Base-by-base conservation (phyloP, 225 moss, liverwort and hornwort genomes). In the Physcomitrium patens region DNA sequence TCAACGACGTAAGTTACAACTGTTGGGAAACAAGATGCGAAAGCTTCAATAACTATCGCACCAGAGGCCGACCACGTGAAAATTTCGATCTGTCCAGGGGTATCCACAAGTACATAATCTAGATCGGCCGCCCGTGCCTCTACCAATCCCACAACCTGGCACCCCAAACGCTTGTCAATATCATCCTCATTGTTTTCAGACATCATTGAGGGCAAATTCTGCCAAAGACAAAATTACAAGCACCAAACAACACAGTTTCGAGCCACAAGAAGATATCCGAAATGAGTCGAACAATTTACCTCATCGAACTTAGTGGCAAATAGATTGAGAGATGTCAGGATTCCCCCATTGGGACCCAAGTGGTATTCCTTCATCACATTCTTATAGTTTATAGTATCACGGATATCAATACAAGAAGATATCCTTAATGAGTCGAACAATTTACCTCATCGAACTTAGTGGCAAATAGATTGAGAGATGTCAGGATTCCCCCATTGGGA, bases 1-100 rank as follows among this genome's bases (percentile, higher is more conserved):
- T 97, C 97, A 22, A 97, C 81, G 56, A 97, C 91, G 63, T 93
- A 97, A n/a, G 83, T 79, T 10, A 97, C 90, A 61, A 97, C 90
- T 1, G 94, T 94, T 2, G 97, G 97, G 76, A 97, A 97, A 18
- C 90, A 93, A 12, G 97, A 97, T 42, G 97, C 94, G 63, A 97
- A 94, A 14, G 94, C 87, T 78, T 97, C 97, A 61, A 92, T 86
- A 18, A 97, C 81, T 9, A 97, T 94, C 43, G 93, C 83, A 68
- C 97, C 94, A 13, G 97, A 97, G 7, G 97, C 94, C 45, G 94
- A 97, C 94, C 94, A 97, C 6, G 97, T 97, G 71, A 97, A 97
- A 42, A 97, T 97, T 62, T 97, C 94, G 69, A 97, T 97, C 72
- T 97, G 97, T 63, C 97, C 97, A 8, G 97, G 97, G 26, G 94